Percentiles rank a stretch among this genome's conserved stretches.
Conservation (phyloP, 192 early-diverging fungal species). For the Coemansia erecta region DNA sequence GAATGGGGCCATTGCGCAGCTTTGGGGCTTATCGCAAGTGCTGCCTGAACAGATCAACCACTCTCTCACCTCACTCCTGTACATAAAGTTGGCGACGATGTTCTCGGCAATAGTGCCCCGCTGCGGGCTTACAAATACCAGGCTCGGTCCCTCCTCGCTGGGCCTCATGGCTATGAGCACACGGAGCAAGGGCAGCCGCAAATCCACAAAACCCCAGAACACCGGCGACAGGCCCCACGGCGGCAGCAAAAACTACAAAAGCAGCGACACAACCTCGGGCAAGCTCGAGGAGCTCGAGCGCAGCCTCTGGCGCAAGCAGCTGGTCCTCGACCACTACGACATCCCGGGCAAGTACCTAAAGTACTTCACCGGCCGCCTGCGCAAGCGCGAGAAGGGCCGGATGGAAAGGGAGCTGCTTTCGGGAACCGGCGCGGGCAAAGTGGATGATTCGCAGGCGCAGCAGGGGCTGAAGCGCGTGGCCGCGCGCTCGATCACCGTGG, state of each 20-base stretch:
- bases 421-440: not conserved
- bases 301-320: conserved; percentile 36
- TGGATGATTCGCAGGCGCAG: not conserved
- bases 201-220: too few species aligned
- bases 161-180: too few species aligned
- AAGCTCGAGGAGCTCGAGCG: conserved; percentile 20
- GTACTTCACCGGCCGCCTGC: conserved; percentile 46
- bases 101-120: too few species aligned
- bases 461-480: conserved; percentile 22
- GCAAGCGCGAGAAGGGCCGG: conserved; percentile 42
- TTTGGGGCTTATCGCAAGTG: too few species aligned
- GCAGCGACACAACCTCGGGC: not conserved
- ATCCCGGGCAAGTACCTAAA: conserved; percentile 50
- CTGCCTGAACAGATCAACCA: too few species aligned
- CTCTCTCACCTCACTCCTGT: too few species aligned
- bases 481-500: conserved; percentile 23
- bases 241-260: not conserved
- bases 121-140: too few species aligned
- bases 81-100: too few species aligned
- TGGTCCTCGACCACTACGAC: conserved; percentile 42
- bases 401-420: conserved; percentile 32
- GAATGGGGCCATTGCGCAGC: too few species aligned
- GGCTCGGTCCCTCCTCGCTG: too few species aligned
- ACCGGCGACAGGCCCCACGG: not conserved
- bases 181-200: too few species aligned